Conservation (phyloP, 2,329 filamentous ascomycete genomes). For the Aspergillus spinulosporus region DNA sequence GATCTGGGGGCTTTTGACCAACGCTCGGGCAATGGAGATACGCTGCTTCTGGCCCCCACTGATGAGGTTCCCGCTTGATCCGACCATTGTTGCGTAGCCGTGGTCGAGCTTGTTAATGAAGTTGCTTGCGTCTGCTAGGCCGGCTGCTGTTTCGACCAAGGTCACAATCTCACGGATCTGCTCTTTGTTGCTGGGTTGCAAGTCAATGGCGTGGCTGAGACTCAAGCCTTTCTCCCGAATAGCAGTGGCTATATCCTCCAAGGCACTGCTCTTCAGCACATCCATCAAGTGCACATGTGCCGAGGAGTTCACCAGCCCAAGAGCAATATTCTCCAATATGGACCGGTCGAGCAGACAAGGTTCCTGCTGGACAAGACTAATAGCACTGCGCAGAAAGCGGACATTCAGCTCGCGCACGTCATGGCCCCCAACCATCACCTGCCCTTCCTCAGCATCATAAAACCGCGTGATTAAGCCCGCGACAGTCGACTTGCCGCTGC, state of each 20-base stretch:
- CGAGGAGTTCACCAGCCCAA: conserved; percentile 48
- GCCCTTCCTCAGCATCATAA: conserved; percentile 38
- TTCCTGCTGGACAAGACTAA: conserved; percentile 53
- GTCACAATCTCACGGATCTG: conserved; percentile 30
- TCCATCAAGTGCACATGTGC: conserved; percentile 26
- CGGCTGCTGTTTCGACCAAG: conserved; percentile 31
- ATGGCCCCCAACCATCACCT: conserved; percentile 32
- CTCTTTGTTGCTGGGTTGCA: conserved; percentile 9
- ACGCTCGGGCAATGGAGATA: conserved; percentile 81
- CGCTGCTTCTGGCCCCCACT: conserved; percentile 81
- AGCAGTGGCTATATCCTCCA: conserved; percentile 28
- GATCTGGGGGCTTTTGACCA: conserved; percentile 81
- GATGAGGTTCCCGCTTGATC: conserved; percentile 29
- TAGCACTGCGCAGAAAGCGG: conserved; percentile 35
- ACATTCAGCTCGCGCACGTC: conserved; percentile 38
- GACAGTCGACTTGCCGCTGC: conserved; percentile 55
- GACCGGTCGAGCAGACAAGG: conserved; percentile 54
- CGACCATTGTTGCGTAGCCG: conserved; percentile 38
- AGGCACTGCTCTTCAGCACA: conserved; percentile 18
- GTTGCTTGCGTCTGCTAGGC: conserved; percentile 28
- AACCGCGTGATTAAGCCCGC: conserved; percentile 40
- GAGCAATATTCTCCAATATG: conserved; percentile 56
- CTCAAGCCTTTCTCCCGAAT: conserved; percentile 27
- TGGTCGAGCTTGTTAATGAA: conserved; percentile 31
- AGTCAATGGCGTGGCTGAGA: conserved; percentile 27